Conservation (phyloP, 2,329 filamentous ascomycete genomes). For the Stachybotrys chlorohalonatus region DNA sequence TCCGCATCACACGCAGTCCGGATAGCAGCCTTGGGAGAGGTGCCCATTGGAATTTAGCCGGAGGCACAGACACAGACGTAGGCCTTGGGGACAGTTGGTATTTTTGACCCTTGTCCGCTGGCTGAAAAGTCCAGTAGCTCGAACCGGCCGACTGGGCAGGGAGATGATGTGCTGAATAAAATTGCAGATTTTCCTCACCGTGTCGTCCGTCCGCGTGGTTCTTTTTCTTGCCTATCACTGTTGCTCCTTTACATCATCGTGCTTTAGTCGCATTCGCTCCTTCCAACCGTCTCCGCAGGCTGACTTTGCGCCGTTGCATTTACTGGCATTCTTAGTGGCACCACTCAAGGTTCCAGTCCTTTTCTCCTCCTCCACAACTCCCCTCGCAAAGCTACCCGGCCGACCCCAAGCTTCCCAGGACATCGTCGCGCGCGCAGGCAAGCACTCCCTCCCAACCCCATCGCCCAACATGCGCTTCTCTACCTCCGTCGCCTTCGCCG, state of each 20-base stretch:
- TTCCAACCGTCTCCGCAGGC: background rate
- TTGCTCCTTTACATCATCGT: background rate
- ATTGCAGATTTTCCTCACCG: background rate
- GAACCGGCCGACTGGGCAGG: background rate
- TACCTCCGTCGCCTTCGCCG: slow-evolving; percentile 36
- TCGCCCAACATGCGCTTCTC: slow-evolving; percentile 48
- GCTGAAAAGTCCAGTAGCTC: too few relatives aligned
- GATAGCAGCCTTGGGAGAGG: background rate
- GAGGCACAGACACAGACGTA: background rate
- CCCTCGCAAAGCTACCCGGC: background rate
- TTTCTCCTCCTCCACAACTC: background rate
- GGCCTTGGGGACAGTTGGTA: too few relatives aligned
- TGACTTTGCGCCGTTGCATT: background rate
- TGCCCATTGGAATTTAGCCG: background rate
- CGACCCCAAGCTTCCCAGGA: background rate
- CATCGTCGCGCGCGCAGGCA: background rate
- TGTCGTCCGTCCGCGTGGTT: background rate
- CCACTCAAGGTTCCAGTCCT: background rate
- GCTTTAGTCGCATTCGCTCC: background rate
- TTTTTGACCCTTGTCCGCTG: too few relatives aligned
- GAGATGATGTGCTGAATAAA: background rate
- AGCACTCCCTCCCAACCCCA: slow-evolving; percentile 1
- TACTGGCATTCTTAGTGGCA: background rate
- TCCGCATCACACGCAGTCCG: background rate
- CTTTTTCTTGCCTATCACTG: background rate